Base-by-base conservation (phyloP, 805 yeast species). In the Komagataella pastoris region DNA sequence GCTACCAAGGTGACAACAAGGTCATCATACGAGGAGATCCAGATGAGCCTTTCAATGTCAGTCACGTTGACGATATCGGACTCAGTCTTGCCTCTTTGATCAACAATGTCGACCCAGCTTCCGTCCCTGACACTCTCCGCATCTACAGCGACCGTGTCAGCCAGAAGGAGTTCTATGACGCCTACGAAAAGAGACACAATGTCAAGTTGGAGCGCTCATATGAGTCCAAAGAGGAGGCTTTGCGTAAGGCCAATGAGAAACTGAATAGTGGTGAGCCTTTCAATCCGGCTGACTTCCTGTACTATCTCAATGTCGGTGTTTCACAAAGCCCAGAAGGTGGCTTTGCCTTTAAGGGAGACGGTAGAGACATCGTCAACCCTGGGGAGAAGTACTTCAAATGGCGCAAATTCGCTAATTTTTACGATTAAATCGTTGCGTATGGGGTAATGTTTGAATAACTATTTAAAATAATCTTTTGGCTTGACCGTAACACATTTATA, bases 281-380 rank as follows among this genome's bases (percentile, higher is more conserved):
- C 55, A 51, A 64, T 2, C 55, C 52, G 17, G 48, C 51, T 40
- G 70, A 69, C 51, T 71, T 77, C 61, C 47, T 66, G 8, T 63
- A 56, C 56, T 73, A 72, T 58, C 62, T 76, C 54, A 59, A 63
- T 50, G 59, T 60, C 8, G 48, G 66, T n/a, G 47, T 59, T 49
- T 64, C 74, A 17, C 67, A 62, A 52, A 80, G 78, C 49, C 61
- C 55, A 14, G 78, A 68, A 45, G 58, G 65, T 44, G 80, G 79
- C 52, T 52, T 61, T n/a, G 55, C 59, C 17, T 65, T 60, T 51
- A 54, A 58, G 8, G 50, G 58, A 1, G 66, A 65, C 51, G 68
- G 72, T 46, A 64, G 67, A 50, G 79, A 75, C 58, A 54, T 71
- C 23, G 62, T 76, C 52, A 75, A 76, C 59, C 79, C 79, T 3